phyloP scores from a whole-genome alignment of 2,329 filamentous ascomycete genomes.

The Trematosphaeria pertusa region DNA sequence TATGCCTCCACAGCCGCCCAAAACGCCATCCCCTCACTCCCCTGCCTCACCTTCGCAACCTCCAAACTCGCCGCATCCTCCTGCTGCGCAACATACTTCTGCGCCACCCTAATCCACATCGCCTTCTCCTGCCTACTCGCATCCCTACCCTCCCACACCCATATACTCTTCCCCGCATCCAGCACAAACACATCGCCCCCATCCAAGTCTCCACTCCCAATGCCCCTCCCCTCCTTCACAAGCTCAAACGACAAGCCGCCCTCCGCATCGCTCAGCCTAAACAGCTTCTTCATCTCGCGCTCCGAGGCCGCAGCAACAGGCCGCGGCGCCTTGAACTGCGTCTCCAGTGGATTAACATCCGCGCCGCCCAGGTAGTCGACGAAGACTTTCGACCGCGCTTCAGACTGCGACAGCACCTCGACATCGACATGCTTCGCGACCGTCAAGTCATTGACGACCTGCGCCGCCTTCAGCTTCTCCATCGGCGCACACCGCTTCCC shows the following conservation, averaged over 20 bases:
- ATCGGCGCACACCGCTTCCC: conserved; percentile 69
- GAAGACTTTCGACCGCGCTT: conserved; percentile 62
- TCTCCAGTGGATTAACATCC: conserved; percentile 52
- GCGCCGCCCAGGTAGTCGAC: conserved; percentile 55
- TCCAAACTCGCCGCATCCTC: conserved; percentile 52
- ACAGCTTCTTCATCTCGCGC: conserved; percentile 56
- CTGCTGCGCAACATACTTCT: conserved; percentile 60
- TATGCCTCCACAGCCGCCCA: conserved; percentile 52
- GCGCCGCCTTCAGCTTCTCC: conserved; percentile 73
- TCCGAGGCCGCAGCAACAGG: conserved; percentile 44
- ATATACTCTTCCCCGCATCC: conserved; percentile 64
- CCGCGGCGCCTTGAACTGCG: conserved; percentile 51
- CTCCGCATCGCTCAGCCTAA: conserved; percentile 68
- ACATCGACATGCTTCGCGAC: conserved; percentile 69
- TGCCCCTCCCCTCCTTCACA: conserved; percentile 61
- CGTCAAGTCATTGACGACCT: conserved; percentile 71
- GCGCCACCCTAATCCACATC: conserved; percentile 66
- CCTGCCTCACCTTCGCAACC: conserved; percentile 65
- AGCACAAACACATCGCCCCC: conserved; percentile 69
- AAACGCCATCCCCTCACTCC: conserved; percentile 63
- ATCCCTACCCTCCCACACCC: conserved; percentile 70
- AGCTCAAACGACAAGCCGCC: conserved; percentile 65
- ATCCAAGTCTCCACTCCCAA: conserved; percentile 60
- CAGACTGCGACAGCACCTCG: conserved; percentile 68
- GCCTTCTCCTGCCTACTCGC: conserved; percentile 67